A percentile compares a stretch with the other conserved stretches of the same genome.
Conservation (phyloP, 2,329 filamentous ascomycete species). For the Fusarium mundagurra region DNA sequence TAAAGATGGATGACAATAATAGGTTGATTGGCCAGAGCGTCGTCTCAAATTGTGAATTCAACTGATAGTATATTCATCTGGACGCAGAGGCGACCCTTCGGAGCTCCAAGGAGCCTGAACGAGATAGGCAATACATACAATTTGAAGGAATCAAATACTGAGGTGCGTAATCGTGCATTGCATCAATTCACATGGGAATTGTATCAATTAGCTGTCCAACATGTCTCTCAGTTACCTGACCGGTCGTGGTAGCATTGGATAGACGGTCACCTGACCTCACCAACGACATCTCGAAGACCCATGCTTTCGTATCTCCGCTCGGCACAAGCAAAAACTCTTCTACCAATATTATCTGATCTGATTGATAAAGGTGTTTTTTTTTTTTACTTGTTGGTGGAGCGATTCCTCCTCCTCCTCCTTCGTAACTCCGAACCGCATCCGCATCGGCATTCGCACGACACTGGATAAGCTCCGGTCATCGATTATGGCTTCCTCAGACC, state of each 20-base stretch:
- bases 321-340: slow-evolving; percentile 44
- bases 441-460: slow-evolving; percentile 34
- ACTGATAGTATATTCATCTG: background rate
- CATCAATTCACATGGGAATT: background rate
- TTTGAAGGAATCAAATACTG: background rate
- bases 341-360: slow-evolving; percentile 51
- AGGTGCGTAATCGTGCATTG: background rate
- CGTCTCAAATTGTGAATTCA: background rate
- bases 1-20: too few species aligned
- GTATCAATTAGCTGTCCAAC: background rate
- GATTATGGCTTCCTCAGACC: slow-evolving; percentile 45
- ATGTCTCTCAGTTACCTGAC: background rate
- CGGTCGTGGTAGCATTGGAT: background rate
- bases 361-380: slow-evolving; percentile 52
- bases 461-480: slow-evolving; percentile 25
- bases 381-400: slow-evolving; percentile 42
- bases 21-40: background rate
- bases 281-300: background rate
- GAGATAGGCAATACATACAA: background rate
- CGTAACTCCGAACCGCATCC: slow-evolving; percentile 49
- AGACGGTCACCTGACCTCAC: slow-evolving; percentile 12
- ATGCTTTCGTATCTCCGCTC: slow-evolving; percentile 48
- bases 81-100: background rate
- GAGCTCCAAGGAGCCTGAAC: slow-evolving; percentile 2
- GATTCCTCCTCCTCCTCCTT: slow-evolving; percentile 39